Evolutionary conservation across 106 monocot species (phyloP).

Genomic region (Phalaenopsis equestris): DNA sequence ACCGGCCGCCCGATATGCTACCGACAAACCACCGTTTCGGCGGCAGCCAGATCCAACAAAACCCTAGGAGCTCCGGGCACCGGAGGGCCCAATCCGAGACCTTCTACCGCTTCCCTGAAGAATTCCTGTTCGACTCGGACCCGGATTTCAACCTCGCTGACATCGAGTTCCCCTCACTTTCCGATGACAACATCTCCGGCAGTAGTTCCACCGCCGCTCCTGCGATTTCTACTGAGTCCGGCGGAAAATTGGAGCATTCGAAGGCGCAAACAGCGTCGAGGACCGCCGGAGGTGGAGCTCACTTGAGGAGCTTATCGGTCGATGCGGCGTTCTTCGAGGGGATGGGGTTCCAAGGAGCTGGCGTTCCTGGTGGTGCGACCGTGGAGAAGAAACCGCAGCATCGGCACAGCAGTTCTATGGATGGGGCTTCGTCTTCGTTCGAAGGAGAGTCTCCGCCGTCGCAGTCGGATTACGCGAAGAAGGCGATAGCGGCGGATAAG

Average conservation of each 20-base stretch:
- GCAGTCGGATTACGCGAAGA: conserved; percentile 64
- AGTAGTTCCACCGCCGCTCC: conserved; percentile 14
- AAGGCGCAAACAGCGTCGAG: background rate
- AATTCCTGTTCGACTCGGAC: conserved; percentile 70
- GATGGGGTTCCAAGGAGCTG: conserved; percentile 6
- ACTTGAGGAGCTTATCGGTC: conserved; percentile 65
- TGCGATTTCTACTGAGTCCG: conserved; percentile 3
- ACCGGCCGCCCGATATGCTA: background rate
- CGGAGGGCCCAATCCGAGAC: conserved; percentile 86
- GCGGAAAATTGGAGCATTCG: background rate
- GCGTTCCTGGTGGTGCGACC: background rate
- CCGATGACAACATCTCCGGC: conserved; percentile 41
- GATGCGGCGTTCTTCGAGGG: conserved; percentile 83
- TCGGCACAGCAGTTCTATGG: conserved; percentile 66
- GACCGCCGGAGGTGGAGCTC: conserved; percentile 8
- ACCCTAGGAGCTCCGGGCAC: conserved; percentile 21
- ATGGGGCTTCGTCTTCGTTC: conserved; percentile 31
- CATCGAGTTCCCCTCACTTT: conserved; percentile 77
- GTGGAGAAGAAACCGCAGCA: conserved; percentile 18
- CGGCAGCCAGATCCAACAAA: background rate
- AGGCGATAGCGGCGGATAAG: conserved; percentile 76
- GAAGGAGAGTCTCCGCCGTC: conserved; percentile 47
- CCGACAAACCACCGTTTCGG: background rate
- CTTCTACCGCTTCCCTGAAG: conserved; percentile 76
- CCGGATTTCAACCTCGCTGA: conserved; percentile 62